Conservation (phyloP, 2,329 filamentous ascomycete genomes). For the Fusarium dlaminii region DNA sequence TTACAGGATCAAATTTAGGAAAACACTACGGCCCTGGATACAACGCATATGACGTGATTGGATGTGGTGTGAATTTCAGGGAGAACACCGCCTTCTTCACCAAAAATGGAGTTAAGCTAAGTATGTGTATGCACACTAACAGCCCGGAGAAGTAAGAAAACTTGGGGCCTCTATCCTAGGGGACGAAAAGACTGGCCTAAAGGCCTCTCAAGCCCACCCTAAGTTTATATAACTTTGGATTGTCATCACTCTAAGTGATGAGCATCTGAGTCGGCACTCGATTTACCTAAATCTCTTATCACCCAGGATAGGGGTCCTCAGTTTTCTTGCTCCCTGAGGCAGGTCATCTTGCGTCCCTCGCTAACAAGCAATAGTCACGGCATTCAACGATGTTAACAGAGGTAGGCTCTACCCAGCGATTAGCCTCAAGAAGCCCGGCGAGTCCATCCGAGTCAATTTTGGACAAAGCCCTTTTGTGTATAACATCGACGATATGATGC, state of each 20-base stretch:
- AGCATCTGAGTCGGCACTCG: background rate
- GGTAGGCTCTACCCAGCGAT: constrained; percentile 73
- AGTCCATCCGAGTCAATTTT: constrained; percentile 72
- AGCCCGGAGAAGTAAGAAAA: background rate
- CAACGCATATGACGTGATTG: constrained; percentile 66
- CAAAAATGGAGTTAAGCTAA: constrained; percentile 68
- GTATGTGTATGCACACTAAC: constrained; percentile 51
- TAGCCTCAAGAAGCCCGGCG: constrained; percentile 72
- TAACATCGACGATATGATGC: constrained; percentile 88
- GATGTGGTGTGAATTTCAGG: constrained; percentile 73
- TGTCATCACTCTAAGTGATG: background rate
- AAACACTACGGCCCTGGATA: constrained; percentile 67
- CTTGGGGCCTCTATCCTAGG: background rate
- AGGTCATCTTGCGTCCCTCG: background rate
- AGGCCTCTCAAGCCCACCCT: background rate
- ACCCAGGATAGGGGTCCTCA: background rate
- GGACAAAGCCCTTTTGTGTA: constrained; percentile 83
- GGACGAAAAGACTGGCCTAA: background rate
- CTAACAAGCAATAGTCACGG: constrained; percentile 60
- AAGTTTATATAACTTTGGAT: background rate
- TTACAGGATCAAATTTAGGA: constrained; percentile 64
- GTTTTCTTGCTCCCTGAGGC: background rate
- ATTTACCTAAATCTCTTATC: background rate
- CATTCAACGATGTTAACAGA: constrained; percentile 72
- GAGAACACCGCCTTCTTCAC: constrained; percentile 74